These are phyloP conservation scores for Cladosporium cucumerinum DNA, from an alignment of 2,329 filamentous ascomycete species.

Conservation along the genomic window DNA sequence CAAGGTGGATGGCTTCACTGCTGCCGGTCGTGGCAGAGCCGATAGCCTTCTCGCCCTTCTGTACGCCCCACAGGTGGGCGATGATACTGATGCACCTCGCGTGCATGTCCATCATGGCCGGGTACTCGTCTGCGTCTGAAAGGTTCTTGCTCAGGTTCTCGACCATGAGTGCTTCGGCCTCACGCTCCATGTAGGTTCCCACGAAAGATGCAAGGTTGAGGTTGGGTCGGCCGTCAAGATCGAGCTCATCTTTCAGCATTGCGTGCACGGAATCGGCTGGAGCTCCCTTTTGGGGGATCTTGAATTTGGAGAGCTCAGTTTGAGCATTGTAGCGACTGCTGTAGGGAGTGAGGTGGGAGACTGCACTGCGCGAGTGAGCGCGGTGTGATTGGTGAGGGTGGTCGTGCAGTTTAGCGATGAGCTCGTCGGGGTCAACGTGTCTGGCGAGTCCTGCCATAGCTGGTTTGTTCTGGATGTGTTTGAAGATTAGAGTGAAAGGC, in stretches of 20 bases:
- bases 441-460: constrained; percentile 50
- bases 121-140: constrained; percentile 65
- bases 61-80: constrained; percentile 62
- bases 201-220: constrained; percentile 69
- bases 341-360: constrained; percentile 56
- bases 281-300: constrained; percentile 55
- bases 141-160: constrained; percentile 70
- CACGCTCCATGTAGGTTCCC: constrained; percentile 45
- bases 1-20: constrained; percentile 68
- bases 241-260: constrained; percentile 55
- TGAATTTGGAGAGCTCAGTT: constrained; percentile 58
- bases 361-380: constrained; percentile 37
- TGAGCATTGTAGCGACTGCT: constrained; percentile 55
- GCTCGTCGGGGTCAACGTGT: constrained; percentile 50
- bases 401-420: constrained; percentile 53
- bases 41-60: constrained; percentile 61
- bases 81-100: constrained; percentile 67
- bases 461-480: not conserved
- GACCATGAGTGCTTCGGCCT: constrained; percentile 59
- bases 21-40: constrained; percentile 69
- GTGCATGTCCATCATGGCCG: constrained; percentile 54
- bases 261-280: constrained; percentile 63
- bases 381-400: constrained; percentile 37
- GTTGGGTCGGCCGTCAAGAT: constrained; percentile 64
- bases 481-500: not conserved